phyloP scores from a whole-genome alignment of 345 rosid genomes.

The Pugionium dolabratum region DNA sequence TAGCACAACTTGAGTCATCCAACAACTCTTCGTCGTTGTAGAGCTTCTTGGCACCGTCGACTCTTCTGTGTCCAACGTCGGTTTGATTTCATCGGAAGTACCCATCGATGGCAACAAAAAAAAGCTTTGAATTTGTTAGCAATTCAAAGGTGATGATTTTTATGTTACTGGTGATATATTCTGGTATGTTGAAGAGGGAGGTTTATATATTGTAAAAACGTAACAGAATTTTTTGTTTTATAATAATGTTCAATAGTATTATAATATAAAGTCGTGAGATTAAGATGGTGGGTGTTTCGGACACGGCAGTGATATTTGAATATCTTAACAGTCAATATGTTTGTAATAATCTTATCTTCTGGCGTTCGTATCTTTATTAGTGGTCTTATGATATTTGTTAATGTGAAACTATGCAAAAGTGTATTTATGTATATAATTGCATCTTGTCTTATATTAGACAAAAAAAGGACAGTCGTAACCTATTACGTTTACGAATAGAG shows the following conservation, averaged over 20 bases:
- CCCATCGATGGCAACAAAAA: constrained; percentile 22
- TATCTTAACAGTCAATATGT: constrained; percentile 20
- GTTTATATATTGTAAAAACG: constrained; percentile 27
- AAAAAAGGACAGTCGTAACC: constrained; percentile 10
- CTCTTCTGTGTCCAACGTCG: constrained; percentile 26
- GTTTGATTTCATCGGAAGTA: constrained; percentile 31
- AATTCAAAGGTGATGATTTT: neutral
- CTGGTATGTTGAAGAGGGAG: constrained; percentile 15
- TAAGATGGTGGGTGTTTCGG: constrained; percentile 24
- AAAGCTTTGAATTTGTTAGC: neutral
- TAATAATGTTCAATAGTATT: constrained; percentile 2
- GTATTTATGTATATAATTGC: neutral
- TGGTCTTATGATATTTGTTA: constrained; percentile 10
- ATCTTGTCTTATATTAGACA: neutral
- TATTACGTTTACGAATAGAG: neutral
- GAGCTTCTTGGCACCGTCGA: constrained; percentile 19
- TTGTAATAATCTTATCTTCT: constrained; percentile 17
- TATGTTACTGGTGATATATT: constrained; percentile 14
- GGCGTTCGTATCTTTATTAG: constrained; percentile 29
- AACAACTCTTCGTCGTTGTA: constrained; percentile 27
- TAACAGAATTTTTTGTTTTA: constrained; percentile 7
- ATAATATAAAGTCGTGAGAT: constrained; percentile 29
- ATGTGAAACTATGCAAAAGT: constrained; percentile 17
- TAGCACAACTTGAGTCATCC: constrained; percentile 47
- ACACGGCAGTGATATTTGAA: constrained; percentile 36